These are phyloP conservation scores for Talaromyces atroroseus DNA, from an alignment of 2,329 filamentous ascomycete species.

Conservation along the genomic window DNA sequence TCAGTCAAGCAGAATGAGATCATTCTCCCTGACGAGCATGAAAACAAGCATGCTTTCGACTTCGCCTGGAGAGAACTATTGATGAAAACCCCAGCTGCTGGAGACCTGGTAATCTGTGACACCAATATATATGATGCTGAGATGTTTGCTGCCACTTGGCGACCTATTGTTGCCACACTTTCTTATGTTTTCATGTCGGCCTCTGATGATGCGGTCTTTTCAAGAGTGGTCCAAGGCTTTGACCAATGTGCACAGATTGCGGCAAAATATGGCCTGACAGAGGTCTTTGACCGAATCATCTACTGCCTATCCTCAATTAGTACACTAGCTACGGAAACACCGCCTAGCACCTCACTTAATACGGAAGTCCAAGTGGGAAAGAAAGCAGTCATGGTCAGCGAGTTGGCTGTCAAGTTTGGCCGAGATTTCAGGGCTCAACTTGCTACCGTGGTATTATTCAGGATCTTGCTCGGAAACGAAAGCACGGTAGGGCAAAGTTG, in stretches of 20 bases:
- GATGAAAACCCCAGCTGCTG: constrained; percentile 72
- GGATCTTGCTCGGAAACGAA: constrained; percentile 82
- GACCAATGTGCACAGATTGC: constrained; percentile 94
- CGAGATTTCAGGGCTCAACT: constrained; percentile 90
- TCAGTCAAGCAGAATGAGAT: constrained; percentile 92
- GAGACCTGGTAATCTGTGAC: constrained; percentile 70
- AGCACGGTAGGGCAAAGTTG: constrained; percentile 58
- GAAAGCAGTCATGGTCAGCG: constrained; percentile 96
- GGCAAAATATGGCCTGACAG: constrained; percentile 71
- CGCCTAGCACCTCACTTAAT: constrained; percentile 81
- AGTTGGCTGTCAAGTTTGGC: constrained; percentile 92
- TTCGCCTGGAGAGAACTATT: constrained; percentile 96
- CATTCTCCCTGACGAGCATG: constrained; percentile 93
- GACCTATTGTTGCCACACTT: constrained; percentile 84
- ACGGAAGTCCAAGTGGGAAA: constrained; percentile 91
- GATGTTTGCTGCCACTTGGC: constrained; percentile 97
- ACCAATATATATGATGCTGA: constrained; percentile 96
- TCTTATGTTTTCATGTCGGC: constrained; percentile 99
- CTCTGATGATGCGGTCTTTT: constrained; percentile 92
- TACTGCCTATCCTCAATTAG: constrained; percentile 87
- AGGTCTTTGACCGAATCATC: constrained; percentile 88
- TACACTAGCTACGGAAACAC: constrained; percentile 68
- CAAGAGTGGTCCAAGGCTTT: constrained; percentile 87
- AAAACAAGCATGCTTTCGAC: constrained; percentile 93
- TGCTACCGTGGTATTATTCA: constrained; percentile 90